A percentile compares a stretch with the other conserved stretches of the same genome.
These are phyloP conservation scores for Linum trigynum DNA, from an alignment of 345 rosid genomes.

Conservation along the genomic window DNA sequence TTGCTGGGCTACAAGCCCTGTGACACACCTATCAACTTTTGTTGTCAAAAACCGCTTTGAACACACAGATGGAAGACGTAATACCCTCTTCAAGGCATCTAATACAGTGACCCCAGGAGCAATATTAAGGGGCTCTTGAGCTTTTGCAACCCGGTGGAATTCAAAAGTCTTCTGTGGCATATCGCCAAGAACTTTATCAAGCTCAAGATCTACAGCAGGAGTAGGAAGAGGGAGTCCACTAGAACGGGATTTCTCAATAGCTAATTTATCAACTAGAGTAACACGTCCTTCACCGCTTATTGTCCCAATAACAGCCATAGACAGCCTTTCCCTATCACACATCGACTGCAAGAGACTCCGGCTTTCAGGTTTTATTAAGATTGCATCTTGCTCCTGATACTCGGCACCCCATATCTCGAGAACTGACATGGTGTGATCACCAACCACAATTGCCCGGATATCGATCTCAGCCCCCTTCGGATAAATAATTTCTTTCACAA, in stretches of 20 bases:
- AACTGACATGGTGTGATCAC: constrained; percentile 89
- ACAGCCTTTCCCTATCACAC: constrained; percentile 85
- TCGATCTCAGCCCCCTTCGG: constrained; percentile 91
- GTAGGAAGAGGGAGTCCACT: constrained; percentile 67
- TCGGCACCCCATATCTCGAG: constrained; percentile 99
- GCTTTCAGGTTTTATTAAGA: constrained; percentile 81
- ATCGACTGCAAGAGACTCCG: constrained; percentile 51
- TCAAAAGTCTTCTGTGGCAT: constrained; percentile 88
- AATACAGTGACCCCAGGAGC: constrained; percentile 74
- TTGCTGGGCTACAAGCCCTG: constrained; percentile 96
- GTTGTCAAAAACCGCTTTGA: constrained; percentile 83
- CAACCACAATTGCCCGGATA: constrained; percentile 66
- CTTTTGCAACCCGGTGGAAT: constrained; percentile 40
- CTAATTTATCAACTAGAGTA: constrained; percentile 59
- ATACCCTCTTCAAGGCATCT: constrained; percentile 77
- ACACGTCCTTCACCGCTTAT: constrained; percentile 71
- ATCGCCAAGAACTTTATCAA: constrained; percentile 85
- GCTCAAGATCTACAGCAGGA: constrained; percentile 89
- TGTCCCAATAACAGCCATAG: constrained; percentile 84
- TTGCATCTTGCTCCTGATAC: constrained; percentile 97
- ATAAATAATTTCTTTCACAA: constrained; percentile 88
- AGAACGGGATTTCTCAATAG: constrained; percentile 38
- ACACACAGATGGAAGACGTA: constrained; percentile 79
- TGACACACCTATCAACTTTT: constrained; percentile 90
- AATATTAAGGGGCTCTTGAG: constrained; percentile 65